phyloP scores from a whole-genome alignment of 768 basidiomycete species.

The Kwoniella newhampshirensis region DNA sequence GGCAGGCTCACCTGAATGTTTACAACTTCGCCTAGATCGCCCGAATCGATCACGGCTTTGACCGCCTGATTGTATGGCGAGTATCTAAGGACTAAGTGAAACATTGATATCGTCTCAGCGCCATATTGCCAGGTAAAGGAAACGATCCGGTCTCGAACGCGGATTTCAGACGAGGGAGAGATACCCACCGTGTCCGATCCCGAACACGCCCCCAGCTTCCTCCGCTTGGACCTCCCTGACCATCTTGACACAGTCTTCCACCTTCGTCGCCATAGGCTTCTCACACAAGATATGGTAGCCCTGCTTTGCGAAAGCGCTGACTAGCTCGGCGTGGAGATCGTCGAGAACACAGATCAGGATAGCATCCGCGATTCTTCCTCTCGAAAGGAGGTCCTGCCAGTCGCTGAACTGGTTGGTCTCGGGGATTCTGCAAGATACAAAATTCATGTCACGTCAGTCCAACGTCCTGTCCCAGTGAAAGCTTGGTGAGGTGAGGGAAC shows the following conservation, averaged over 20 bases:
- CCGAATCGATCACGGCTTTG: conserved; percentile 68
- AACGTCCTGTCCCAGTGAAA: not conserved
- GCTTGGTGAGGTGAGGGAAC: no score
- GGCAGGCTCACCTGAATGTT: conserved; percentile 67
- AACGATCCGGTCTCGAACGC: no score
- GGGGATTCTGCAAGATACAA: conserved; percentile 60
- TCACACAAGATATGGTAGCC: conserved; percentile 89
- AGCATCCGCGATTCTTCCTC: conserved; percentile 78
- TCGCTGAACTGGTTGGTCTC: conserved; percentile 67
- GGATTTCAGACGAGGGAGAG: not conserved
- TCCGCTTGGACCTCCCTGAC: conserved; percentile 68
- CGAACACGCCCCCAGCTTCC: conserved; percentile 65
- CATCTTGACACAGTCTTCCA: conserved; percentile 73
- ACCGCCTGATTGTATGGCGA: conserved; percentile 77
- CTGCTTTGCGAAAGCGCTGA: conserved; percentile 71
- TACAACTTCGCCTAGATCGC: conserved; percentile 70
- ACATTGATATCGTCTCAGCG: not conserved
- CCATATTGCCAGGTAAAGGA: no score
- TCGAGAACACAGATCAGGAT: conserved; percentile 75
- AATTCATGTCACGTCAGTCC: not conserved
- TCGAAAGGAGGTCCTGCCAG: conserved; percentile 69
- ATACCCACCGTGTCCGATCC: conserved; percentile 75
- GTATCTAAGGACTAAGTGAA: conserved; percentile 70
- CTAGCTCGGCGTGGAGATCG: conserved; percentile 71
- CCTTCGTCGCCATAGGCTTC: conserved; percentile 81